Conservation (phyloP, 805 yeast species). For the Candida palmyrensis region DNA sequence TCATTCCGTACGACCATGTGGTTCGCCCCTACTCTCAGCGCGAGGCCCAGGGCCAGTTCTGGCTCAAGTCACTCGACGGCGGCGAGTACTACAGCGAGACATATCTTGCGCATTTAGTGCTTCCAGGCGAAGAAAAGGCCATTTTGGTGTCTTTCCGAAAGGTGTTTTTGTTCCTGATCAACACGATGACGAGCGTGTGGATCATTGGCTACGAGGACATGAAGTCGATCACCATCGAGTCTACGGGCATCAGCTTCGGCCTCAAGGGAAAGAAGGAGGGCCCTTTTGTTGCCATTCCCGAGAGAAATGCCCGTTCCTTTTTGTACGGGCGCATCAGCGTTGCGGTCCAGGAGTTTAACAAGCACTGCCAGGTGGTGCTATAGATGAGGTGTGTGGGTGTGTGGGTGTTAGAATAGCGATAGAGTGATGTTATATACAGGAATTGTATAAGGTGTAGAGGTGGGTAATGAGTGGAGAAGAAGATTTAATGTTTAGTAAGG, state of each 20-base stretch:
- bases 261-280: slow-evolving; percentile 47
- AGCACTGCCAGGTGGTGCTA: slow-evolving; percentile 50
- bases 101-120: slow-evolving; percentile 79
- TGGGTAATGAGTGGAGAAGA: too few relatives aligned
- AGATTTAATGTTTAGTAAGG: too few relatives aligned
- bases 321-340: slow-evolving; percentile 68
- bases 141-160: slow-evolving; percentile 70
- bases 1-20: slow-evolving; percentile 62
- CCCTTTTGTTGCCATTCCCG: slow-evolving; percentile 76
- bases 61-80: slow-evolving; percentile 81
- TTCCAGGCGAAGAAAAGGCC: slow-evolving; percentile 76
- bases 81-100: slow-evolving; percentile 68
- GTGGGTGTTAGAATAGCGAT: neutral
- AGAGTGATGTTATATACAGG: slow-evolving; percentile 1
- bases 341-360: slow-evolving; percentile 80
- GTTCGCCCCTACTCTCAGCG: slow-evolving; percentile 72
- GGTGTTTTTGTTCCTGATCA: slow-evolving; percentile 63
- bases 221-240: slow-evolving; percentile 67
- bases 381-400: slow-evolving; percentile 9
- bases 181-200: slow-evolving; percentile 65
- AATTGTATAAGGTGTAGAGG: too few relatives aligned
- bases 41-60: slow-evolving; percentile 91
- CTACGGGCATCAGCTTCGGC: slow-evolving; percentile 70
- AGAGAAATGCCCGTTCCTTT: slow-evolving; percentile 54
- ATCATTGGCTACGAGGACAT: slow-evolving; percentile 58